Percentiles rank a stretch among this genome's conserved stretches.
Conservation (phyloP, 306 rosid genomes). For the Psophocarpus tetragonolobus region DNA sequence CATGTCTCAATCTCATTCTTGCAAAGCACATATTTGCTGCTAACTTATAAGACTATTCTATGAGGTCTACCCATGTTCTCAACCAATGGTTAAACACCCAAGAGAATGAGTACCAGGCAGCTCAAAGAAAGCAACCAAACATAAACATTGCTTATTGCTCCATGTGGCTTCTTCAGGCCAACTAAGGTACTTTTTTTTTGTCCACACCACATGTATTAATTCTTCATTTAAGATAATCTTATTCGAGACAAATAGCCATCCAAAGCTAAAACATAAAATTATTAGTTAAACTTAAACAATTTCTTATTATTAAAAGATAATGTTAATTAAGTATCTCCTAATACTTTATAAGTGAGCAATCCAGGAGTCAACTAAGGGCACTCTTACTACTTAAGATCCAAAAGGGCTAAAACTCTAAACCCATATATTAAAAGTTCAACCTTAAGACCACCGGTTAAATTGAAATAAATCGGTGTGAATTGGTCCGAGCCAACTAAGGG, state of each 20-base stretch:
- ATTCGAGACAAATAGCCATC: no score
- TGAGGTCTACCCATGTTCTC: constrained; percentile 19
- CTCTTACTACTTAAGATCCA: neutral
- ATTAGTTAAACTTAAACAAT: neutral
- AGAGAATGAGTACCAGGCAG: neutral
- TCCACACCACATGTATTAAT: no score
- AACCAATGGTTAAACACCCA: constrained; percentile 13
- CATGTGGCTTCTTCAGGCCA: constrained; percentile 4
- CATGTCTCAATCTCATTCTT: constrained; percentile 25
- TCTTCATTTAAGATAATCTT: neutral
- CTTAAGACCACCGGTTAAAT: neutral
- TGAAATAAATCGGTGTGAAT: neutral
- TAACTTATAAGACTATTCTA: constrained; percentile 29
- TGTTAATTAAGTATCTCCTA: no score
- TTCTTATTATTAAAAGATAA: no score
- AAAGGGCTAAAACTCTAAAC: no score
- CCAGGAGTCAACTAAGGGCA: neutral
- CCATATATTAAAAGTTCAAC: no score
- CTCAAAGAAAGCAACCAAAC: constrained; percentile 22
- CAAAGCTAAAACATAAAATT: neutral
- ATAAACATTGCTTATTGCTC: neutral
- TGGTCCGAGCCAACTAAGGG: neutral
- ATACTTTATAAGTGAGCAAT: neutral
- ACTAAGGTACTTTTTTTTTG: neutral
- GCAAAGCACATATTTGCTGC: constrained; percentile 28